Base-by-base conservation (phyloP, 495 filamentous ascomycete species). In the Xylaria palmicola region DNA sequence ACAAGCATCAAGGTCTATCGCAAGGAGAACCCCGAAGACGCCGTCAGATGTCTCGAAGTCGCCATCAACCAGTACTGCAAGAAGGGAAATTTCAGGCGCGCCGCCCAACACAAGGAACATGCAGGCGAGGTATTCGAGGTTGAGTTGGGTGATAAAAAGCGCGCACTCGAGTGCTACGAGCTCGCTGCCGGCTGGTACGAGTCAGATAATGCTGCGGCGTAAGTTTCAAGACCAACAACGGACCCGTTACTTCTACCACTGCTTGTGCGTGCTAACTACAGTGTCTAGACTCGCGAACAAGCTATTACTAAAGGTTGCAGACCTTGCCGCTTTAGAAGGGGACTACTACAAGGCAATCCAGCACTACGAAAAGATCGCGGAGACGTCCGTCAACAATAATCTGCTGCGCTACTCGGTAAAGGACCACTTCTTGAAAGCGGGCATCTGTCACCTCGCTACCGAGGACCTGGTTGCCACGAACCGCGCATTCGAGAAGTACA, bases 331-430 rank as follows among this genome's bases (percentile, higher is more conserved):
- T 13, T 74, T 95, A 12, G 89, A 90, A 56, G 81, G 75, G 47
- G 88, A 95, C 67, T 97, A 93, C 76, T 84, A 84, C 77, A 90
- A 86, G 72, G 84, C 91, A 39, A 89, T 92, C 66, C 83, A 89
- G 60, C 77, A 86, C 68, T 97, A 87, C 74, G 93, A 97, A 72
- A 84, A 86, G 65, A 89, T 96, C 39, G 89, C 89, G 32, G 82
- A 83, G 29, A 76, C 81, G 39, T 86, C 85, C 6, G 83, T 92
- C 52, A 83, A 83, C 69, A 93, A 92, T 74, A 87, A 90, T 68
- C 72, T 92, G 62, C 92, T 95, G 91, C 90, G 86, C 67, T 97
- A 88, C 84, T 91, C 86, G 15, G 88, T 97, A 56, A 96, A 96
- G 74, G 90, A 95, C 52, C 96, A 97, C 76, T 88, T 95, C 72